These are phyloP conservation scores for Ogataea saltuana DNA, from an alignment of 805 yeast genomes.

Conservation along the genomic window DNA sequence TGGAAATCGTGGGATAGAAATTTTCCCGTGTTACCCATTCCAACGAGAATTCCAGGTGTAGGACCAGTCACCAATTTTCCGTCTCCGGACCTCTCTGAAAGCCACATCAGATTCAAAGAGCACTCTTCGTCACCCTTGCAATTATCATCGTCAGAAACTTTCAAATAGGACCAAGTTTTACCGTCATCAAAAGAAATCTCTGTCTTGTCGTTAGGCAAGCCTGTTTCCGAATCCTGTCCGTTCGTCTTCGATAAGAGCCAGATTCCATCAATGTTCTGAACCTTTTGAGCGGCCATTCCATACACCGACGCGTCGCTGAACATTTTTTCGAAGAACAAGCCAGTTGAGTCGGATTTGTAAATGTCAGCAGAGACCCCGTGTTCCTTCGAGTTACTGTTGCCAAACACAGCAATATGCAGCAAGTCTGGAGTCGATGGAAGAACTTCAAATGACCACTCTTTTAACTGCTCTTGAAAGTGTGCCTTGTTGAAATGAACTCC, in stretches of 20 bases:
- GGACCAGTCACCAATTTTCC: constrained; percentile 50
- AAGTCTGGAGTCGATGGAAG: constrained; percentile 44
- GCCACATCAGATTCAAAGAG: constrained; percentile 43
- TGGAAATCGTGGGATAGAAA: constrained; percentile 36
- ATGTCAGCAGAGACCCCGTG: constrained; percentile 35
- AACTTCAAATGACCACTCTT: constrained; percentile 40
- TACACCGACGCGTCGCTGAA: constrained; percentile 43
- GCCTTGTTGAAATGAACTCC: constrained; percentile 42
- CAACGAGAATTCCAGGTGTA: constrained; percentile 56
- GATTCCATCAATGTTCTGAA: constrained; percentile 59
- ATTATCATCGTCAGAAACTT: constrained; percentile 43
- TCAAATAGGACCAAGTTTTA: constrained; percentile 49
- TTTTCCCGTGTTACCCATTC: constrained; percentile 83
- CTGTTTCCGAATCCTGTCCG: constrained; percentile 27
- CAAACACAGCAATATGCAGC: constrained; percentile 42
- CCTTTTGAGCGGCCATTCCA: constrained; percentile 39
- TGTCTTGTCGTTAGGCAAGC: constrained; percentile 33
- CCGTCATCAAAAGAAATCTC: constrained; percentile 56
- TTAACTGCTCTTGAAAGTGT: constrained; percentile 39
- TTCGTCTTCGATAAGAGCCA: constrained; percentile 46
- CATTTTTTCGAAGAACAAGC: constrained; percentile 49
- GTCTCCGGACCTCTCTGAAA: constrained; percentile 40
- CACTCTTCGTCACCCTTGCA: constrained; percentile 50
- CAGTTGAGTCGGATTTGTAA: constrained; percentile 58
- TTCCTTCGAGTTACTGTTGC: constrained; percentile 21